Base-by-base conservation (phyloP, 2,329 filamentous ascomycete genomes). In the Monosporascus cannonballus region DNA sequence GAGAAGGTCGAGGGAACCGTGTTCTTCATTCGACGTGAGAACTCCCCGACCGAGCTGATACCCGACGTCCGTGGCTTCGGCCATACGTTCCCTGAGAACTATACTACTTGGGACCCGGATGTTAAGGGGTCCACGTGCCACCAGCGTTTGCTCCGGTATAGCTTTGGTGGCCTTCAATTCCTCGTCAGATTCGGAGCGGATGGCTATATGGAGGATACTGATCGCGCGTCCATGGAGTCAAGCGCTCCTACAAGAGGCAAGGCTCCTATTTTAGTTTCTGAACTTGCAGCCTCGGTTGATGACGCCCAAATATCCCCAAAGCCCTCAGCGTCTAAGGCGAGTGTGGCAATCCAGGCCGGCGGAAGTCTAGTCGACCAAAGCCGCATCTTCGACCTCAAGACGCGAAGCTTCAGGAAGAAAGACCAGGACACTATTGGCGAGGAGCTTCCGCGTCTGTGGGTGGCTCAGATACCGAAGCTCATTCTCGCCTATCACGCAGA, bases 81-180 rank as follows among this genome's bases (percentile, higher is more conserved):
- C 0, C 84, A 89, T 58, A 76, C 80, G 0, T 89, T 90, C 57
- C 83, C 82, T 0, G 82, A 87, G 47, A 73, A 74, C 1, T 84
- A 87, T 60, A 89, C 86, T 0, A 80, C 74, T 0, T 89, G 85
- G 84, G 77, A 79, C 9, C 11, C 59, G 0, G 74, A 73, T 1
- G 77, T 83, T 0, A 74, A 72, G 46, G 72, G 73, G 0, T 88
- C 84, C 0, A 69, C 67, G 1, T 82, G 81, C 0, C 83, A 89
- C 55, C 84, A 89, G 61, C 74, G 85, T 2, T 61, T 89, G 7
- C 59, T 89, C 1, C 67, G 69, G 3, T 89, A 88, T 55, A 54
- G 68, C 0, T 81, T 89, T 58, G 81, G 72, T 0, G 77, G 71
- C 1, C 60, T 84, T 11, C 66, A 67, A 0, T 73, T 75, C 47